Conservation (phyloP, 768 basidiomycete species). For the Serendipita sp. region DNA sequence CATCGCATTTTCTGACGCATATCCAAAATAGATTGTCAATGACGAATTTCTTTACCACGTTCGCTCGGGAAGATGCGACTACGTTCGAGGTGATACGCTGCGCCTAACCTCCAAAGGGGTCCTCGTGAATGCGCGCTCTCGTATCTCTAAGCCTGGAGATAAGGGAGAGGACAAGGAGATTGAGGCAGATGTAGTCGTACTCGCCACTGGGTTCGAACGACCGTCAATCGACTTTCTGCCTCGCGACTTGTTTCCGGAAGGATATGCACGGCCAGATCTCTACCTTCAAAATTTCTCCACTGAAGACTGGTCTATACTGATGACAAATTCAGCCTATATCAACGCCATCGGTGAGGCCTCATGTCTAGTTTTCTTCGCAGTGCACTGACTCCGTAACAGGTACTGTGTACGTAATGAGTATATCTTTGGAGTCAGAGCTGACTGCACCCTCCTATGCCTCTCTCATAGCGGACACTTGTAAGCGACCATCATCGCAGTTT, state of each 20-base stretch:
- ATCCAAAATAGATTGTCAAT: constrained; percentile 30
- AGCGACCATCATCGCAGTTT: constrained; percentile 12
- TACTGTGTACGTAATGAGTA: constrained; percentile 18
- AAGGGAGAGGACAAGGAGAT: constrained; percentile 22
- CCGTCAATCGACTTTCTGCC: constrained; percentile 32
- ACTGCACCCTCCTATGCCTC: neutral
- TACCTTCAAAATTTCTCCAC: constrained; percentile 42
- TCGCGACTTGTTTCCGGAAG: constrained; percentile 34
- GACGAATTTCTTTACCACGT: constrained; percentile 34
- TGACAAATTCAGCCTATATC: constrained; percentile 36
- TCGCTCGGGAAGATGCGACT: constrained; percentile 27
- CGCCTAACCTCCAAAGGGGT: constrained; percentile 26
- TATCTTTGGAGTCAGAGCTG: neutral
- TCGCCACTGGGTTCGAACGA: constrained; percentile 39
- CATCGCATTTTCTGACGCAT: neutral
- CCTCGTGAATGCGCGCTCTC: constrained; percentile 25
- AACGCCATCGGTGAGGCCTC: constrained; percentile 34
- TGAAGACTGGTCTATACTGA: constrained; percentile 36
- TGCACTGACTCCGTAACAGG: constrained; percentile 9
- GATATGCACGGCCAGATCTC: constrained; percentile 33
- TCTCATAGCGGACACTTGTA: constrained; percentile 27
- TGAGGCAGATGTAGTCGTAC: constrained; percentile 32
- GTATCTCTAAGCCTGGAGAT: constrained; percentile 23
- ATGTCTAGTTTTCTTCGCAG: neutral
- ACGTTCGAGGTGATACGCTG: constrained; percentile 32